phyloP scores from a whole-genome alignment of 2,329 filamentous ascomycete species.

The Fusarium sp. region DNA sequence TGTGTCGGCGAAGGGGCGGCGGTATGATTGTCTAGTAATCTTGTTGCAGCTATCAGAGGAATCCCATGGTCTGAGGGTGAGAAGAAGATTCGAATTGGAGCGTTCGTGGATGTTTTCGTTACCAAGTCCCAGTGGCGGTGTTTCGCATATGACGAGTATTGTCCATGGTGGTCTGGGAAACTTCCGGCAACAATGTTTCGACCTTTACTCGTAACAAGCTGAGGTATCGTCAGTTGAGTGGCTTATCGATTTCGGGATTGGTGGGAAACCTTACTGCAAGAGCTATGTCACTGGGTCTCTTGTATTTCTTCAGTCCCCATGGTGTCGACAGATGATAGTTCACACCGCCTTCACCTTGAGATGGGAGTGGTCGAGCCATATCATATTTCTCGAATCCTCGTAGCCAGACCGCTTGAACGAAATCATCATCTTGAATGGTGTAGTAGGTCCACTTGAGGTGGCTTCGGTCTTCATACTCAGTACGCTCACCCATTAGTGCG shows the following conservation, averaged over 20 bases:
- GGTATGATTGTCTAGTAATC: accelerated
- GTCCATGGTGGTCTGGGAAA: neutral
- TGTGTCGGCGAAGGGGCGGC: neutral
- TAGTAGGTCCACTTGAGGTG: slow-evolving; percentile 5
- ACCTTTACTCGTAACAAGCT: neutral
- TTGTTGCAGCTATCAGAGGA: neutral
- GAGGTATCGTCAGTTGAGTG: neutral
- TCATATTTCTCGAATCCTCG: neutral
- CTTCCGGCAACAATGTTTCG: neutral
- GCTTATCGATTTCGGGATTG: neutral
- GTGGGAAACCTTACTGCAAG: neutral
- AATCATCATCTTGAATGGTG: neutral
- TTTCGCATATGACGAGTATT: neutral
- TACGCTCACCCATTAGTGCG: neutral
- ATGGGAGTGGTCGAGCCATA: neutral
- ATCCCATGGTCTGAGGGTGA: neutral
- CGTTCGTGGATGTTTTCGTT: neutral
- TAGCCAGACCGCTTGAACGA: slow-evolving; percentile 14
- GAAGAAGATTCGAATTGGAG: neutral
- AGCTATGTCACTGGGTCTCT: slow-evolving; percentile 9
- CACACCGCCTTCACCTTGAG: neutral
- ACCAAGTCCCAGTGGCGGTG: neutral
- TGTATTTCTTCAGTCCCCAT: slow-evolving; percentile 1
- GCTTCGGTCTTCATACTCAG: neutral
- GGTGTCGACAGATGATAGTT: neutral